Base-by-base conservation (phyloP, 257 asterid species). In the Solanum piurae region DNA sequence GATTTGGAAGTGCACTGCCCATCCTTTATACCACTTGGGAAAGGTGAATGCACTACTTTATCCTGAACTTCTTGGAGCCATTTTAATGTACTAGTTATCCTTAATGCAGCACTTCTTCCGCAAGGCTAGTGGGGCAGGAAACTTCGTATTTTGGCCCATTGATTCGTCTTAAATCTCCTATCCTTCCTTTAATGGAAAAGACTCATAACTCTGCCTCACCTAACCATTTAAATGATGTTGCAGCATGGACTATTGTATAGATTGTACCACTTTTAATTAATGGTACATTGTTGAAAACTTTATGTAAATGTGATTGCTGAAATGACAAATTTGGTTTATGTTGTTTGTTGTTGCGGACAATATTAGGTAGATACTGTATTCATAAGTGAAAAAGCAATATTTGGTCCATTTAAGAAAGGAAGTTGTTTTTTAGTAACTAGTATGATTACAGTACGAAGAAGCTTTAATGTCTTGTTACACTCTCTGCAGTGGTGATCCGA, bases 401-500 rank as follows among this genome's bases (percentile, higher is more conserved):
- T 36, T 36, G 52, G 52, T 74, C 55, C 87, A 86, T 31, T 69
- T 86, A 29, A 20, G 44, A 42, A 44, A 37, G 66, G 46, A 90
- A 88, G 88, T 14, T 44, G 55, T 23, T 18, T 12, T 34, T 36
- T 72, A 46, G 58, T 55, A 37, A 69, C 13, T 72, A 29, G 27
- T 73, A 16, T 83, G 58, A 75, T 88, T 5, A 87, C 90, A 89
- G 23, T 72, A 83, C 2, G 46, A 52, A 77, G 71, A 52, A 69
- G 83, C 83, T 27, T 49, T 80, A 23, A 83, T 60, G 69, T 38
- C 62, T 69, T 49, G 42, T 44, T 6, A 27, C 29, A 60, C 40
- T 42, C 9, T 44, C 49, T 90, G 86, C 89, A 97, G 99, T 86
- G 99, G 99, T 9, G 99, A 97, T 90, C 99, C 99, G 6, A 97